Evolutionary conservation across 257 asterid genomes (phyloP), one percentile per base, ranked within the genome.

Genomic region (Salvia hispanica): DNA sequence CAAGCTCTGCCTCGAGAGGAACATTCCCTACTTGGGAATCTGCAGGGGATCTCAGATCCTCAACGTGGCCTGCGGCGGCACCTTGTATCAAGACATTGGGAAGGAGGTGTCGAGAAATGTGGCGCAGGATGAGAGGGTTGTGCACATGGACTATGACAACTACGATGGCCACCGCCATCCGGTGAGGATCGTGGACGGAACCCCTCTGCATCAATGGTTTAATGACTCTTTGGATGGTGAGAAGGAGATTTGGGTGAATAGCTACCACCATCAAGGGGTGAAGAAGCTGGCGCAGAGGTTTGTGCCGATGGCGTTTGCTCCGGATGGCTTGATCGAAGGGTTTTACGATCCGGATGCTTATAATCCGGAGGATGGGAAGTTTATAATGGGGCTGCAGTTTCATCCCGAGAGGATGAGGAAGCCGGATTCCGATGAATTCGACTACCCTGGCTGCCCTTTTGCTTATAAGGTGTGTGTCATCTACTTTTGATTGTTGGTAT

Each of bases 241-340:
- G 3, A 84, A 69, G 92, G 95, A 84, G 44, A 51, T 90, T 58
- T 37, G 10, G 72, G 96, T 92, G 0, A 92, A 92, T 72, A 92
- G 98, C 67, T 92, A 90, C 73, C 98, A 92, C 47, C 98, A 92
- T 69, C 98, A 92, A 69, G 98, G 97, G 33, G 95, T 92, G 39
- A 90, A 85, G 78, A 84, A 80, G 48, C 55, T 92, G 66, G 97
- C 97, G 33, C 93, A 82, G 62, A 76, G 97, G n/a, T 88, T 92
- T 33, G 91, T 83, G 58, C 91, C 97, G 0, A 92, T 92, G 98
- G 96, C 97, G 0, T 92, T 87, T 43, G 88, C 97, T 5, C 86
- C 88, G 1, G 98, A 92, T 72, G 96, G 98, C 25, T 63, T 92
- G 77, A 70, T 92, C 33, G 97, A 92, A 78, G 97, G 90, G 7